Evolutionary conservation across 2,329 filamentous ascomycete genomes (phyloP).

Genomic region (Scytalidium lignicola): DNA sequence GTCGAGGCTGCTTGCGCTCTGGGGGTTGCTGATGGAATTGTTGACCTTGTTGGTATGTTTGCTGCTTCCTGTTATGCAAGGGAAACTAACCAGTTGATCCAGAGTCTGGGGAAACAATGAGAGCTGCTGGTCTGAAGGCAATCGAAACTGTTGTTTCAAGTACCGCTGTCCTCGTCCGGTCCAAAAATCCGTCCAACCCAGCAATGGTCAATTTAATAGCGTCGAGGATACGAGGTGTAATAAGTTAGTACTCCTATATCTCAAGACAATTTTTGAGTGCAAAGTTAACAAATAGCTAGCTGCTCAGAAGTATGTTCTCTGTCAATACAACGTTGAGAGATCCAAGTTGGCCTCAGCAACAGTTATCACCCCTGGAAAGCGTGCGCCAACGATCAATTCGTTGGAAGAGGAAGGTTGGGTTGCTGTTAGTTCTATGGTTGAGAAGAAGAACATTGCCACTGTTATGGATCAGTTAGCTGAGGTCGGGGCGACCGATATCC

Average conservation of each 20-base stretch:
- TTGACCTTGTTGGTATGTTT: constrained; percentile 84
- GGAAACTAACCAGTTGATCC: constrained; percentile 13
- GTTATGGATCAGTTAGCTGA: constrained; percentile 29
- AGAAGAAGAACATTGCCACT: constrained; percentile 29
- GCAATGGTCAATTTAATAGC: constrained; percentile 79
- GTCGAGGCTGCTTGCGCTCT: constrained; percentile 95
- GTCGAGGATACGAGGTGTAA: constrained; percentile 84
- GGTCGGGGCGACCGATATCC: constrained; percentile 28
- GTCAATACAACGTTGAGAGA: constrained; percentile 90
- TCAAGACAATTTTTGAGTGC: neutral
- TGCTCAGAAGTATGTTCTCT: constrained; percentile 88
- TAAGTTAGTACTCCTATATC: constrained; percentile 49
- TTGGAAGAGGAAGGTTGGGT: constrained; percentile 90
- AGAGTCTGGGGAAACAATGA: constrained; percentile 99
- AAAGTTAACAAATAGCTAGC: constrained; percentile 37
- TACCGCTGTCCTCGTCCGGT: constrained; percentile 88
- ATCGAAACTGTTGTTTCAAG: constrained; percentile 91
- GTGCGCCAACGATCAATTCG: constrained; percentile 85
- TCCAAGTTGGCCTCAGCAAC: constrained; percentile 60
- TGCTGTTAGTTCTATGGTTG: constrained; percentile 87
- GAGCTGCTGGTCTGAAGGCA: constrained; percentile 85
- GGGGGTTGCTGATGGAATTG: constrained; percentile 93
- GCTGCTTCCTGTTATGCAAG: neutral
- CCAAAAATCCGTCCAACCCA: constrained; percentile 73
- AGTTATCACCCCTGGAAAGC: constrained; percentile 85